Evolutionary conservation across 1,284 basidiomycete genomes (phyloP), one percentile per base, ranked within the genome.

Genomic region (Puccinia novopanici): DNA sequence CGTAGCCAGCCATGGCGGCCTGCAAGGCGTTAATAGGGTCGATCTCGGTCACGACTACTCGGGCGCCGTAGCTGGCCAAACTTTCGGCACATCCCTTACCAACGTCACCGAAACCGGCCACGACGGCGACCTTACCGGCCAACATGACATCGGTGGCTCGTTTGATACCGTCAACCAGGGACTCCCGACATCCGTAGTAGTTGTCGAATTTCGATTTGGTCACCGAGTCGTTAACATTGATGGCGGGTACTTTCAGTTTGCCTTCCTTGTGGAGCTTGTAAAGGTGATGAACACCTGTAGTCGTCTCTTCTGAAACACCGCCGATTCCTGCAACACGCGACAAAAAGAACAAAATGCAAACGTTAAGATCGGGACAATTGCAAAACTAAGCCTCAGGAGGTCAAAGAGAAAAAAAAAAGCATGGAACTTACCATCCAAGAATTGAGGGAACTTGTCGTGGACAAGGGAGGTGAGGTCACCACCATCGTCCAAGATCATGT

Each of bases 61-160:
- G 95, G 84, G 94, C 91, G 87, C 96, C 96, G 88, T 99, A 99
- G 52, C 95, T 93, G 82, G 92, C 91, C 85, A 99, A 91, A 59
- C 97, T 95, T 88, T 99, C 95, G 84, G 96, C 96, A 87, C 97
- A 99, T 92, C 96, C 96, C 89, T 99, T 99, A 84, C 96, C 96
- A 85, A 99, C 96, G 86, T 99, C 96, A 89, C 96, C 96, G 87
- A 93, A 99, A 82, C 96, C 96, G 84, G 96, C 96, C 84, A 99
- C 96, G 83, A 99, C 93, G 82, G 95, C 95, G 84, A 98, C 94
- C 89, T 99, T 99, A 82, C 96, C 96, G 85, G 97, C 97, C 86
- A 99, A 91, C 96, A 99, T 99, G 87, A 99, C 94, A 87, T 99
- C 96, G 84, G 96, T 99, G 82, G 96, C 96, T 86, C 96, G 94